Percentiles rank a stretch among this genome's conserved stretches.
Evolutionary conservation across 129 eudicot genomes (phyloP).

Genomic region (Tanacetum coccineum): DNA sequence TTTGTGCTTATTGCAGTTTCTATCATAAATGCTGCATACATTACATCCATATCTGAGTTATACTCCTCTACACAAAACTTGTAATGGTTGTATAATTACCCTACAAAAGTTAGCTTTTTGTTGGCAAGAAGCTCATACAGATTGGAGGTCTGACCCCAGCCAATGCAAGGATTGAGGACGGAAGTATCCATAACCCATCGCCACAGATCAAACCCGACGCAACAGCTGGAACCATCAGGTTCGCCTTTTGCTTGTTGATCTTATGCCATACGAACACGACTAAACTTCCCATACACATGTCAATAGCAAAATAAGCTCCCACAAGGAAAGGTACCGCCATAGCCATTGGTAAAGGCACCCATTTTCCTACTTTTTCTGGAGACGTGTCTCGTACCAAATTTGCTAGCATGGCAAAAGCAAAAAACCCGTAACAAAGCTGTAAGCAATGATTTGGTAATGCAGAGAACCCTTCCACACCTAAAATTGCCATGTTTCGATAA

Average conservation of each 20-base stretch:
- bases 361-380: constrained; percentile 37
- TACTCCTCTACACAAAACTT: too few relatives aligned
- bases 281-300: constrained; percentile 84
- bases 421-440: constrained; percentile 81
- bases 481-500: constrained; percentile 90
- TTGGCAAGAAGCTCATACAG: constrained; percentile 67
- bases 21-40: neutral
- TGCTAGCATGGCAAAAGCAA: constrained; percentile 60
- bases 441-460: constrained; percentile 80
- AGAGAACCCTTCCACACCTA: constrained; percentile 84
- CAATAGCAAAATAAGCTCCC: constrained; percentile 86
- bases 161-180: constrained; percentile 71
- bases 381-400: constrained; percentile 55
- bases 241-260: constrained; percentile 52
- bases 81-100: too few relatives aligned
- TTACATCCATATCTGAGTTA: neutral
- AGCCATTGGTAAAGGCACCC: constrained; percentile 94
- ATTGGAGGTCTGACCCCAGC: constrained; percentile 68
- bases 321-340: constrained; percentile 96
- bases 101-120: neutral
- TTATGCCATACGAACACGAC: constrained; percentile 71
- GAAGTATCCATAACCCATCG: constrained; percentile 87
- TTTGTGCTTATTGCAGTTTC: constrained; percentile 19
- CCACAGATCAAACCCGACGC: constrained; percentile 94
- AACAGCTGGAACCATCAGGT: constrained; percentile 76